Conservation (phyloP, 2,329 filamentous ascomycete species). For the Aspergillus sp. region DNA sequence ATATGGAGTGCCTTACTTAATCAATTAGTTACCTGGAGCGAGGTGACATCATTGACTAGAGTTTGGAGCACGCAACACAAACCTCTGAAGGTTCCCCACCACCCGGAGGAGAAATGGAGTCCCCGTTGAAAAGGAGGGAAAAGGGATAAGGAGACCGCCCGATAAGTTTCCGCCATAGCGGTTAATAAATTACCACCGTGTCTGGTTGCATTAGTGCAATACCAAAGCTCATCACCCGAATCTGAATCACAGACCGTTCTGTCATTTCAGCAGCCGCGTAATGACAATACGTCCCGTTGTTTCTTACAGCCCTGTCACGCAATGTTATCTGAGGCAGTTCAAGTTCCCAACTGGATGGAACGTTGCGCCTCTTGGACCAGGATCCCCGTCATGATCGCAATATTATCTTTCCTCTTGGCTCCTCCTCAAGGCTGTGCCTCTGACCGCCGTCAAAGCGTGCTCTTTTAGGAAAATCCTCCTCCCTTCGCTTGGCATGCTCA, state of each 20-base stretch:
- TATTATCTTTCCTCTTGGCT: not conserved
- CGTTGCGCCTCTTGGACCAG: conserved; percentile 25
- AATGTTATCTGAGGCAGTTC: conserved; percentile 1
- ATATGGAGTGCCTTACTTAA: not conserved
- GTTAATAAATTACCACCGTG: conserved; percentile 19
- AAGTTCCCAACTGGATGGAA: conserved; percentile 28
- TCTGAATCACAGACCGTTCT: conserved; percentile 3
- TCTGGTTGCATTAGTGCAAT: conserved; percentile 19
- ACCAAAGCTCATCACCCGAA: not conserved
- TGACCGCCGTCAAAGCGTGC: not conserved
- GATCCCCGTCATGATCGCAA: conserved; percentile 15
- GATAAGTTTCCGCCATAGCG: conserved; percentile 18
- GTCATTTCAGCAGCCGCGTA: conserved; percentile 8
- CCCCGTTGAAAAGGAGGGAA: not conserved
- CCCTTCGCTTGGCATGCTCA: not conserved
- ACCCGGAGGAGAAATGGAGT: conserved; percentile 8
- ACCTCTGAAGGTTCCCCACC: conserved; percentile 8
- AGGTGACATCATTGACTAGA: conserved; percentile 22
- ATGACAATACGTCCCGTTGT: conserved; percentile 10
- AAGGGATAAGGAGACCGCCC: not conserved
- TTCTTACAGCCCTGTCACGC: conserved; percentile 2
- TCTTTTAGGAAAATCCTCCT: not conserved
- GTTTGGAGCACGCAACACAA: conserved; percentile 14
- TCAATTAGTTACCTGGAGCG: not conserved
- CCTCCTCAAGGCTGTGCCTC: not conserved